A percentile compares a stretch with the other conserved stretches of the same genome.
These are phyloP conservation scores for Zopfia rhizophila DNA, from an alignment of 2,329 filamentous ascomycete genomes.

Conservation along the genomic window DNA sequence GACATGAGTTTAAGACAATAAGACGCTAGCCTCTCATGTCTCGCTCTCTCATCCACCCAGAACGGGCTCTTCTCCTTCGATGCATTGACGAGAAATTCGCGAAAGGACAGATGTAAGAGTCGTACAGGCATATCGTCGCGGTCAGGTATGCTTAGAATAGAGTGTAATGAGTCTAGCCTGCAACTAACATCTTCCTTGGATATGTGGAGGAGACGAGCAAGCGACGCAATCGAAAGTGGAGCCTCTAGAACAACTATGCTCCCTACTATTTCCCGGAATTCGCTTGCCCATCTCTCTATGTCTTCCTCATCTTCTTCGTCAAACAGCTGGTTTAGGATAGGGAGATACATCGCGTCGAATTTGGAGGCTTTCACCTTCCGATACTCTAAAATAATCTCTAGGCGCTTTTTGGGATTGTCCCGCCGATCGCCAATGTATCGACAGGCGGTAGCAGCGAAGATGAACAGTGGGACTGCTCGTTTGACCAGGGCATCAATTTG, in stretches of 20 bases:
- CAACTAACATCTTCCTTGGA: conserved; percentile 13
- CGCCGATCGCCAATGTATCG: conserved; percentile 16
- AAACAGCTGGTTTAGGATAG: conserved; percentile 18
- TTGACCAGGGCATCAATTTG: conserved; percentile 27
- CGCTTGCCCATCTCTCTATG: background rate
- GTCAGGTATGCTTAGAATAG: conserved; percentile 23
- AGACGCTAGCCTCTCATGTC: conserved; percentile 39
- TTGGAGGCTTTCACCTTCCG: background rate
- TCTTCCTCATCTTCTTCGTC: conserved; percentile 10
- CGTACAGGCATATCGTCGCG: conserved; percentile 14
- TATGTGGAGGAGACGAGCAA: conserved; percentile 17
- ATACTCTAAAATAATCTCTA: conserved; percentile 1
- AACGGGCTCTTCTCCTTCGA: conserved; percentile 35
- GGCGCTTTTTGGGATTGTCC: conserved; percentile 9
- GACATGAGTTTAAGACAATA: conserved; percentile 48
- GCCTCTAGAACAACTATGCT: conserved; percentile 18
- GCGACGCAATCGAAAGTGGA: conserved; percentile 22
- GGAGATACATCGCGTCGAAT: conserved; percentile 15
- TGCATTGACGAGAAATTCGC: conserved; percentile 26
- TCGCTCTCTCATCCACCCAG: conserved; percentile 47
- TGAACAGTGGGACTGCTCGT: conserved; percentile 40
- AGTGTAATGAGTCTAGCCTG: conserved; percentile 23
- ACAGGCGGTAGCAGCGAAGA: conserved; percentile 30
- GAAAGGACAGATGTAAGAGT: conserved; percentile 27
- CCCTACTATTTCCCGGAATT: conserved; percentile 22